phyloP scores from a whole-genome alignment of 805 yeast genomes.

The Saccharomycopsis capsularis region DNA sequence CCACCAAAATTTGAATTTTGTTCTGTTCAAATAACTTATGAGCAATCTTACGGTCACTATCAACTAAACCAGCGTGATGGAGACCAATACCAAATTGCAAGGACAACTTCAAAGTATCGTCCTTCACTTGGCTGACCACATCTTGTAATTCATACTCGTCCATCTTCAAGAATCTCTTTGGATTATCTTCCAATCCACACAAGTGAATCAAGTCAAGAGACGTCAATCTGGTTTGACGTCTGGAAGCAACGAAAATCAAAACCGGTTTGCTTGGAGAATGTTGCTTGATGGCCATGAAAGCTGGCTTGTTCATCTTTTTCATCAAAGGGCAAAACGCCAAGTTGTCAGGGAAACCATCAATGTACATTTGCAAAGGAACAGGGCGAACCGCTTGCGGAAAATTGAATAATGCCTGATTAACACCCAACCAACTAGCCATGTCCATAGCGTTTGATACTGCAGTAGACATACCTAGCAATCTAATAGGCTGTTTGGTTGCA shows the following conservation, averaged over 20 bases:
- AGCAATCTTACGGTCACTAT: conserved; percentile 81
- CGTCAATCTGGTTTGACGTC: conserved; percentile 76
- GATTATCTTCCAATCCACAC: conserved; percentile 74
- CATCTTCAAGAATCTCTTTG: conserved; percentile 63
- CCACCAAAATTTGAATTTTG: conserved; percentile 82
- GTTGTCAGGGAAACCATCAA: conserved; percentile 80
- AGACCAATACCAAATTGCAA: conserved; percentile 81
- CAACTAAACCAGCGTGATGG: conserved; percentile 95
- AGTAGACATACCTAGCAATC: conserved; percentile 74
- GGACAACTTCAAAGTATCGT: conserved; percentile 70
- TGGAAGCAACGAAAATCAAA: conserved; percentile 75
- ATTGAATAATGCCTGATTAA: conserved; percentile 65
- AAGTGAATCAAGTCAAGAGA: conserved; percentile 71
- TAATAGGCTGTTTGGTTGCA: conserved; percentile 50
- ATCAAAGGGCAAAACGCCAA: conserved; percentile 75
- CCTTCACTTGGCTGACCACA: conserved; percentile 53
- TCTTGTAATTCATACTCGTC: conserved; percentile 53
- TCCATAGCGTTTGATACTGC: conserved; percentile 83
- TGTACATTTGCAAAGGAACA: conserved; percentile 79
- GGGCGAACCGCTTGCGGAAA: conserved; percentile 81
- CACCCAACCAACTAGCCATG: conserved; percentile 81
- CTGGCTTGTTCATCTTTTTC: conserved; percentile 87
- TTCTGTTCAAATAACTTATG: conserved; percentile 84
- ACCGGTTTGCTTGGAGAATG: conserved; percentile 85
- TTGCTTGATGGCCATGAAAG: conserved; percentile 85